Evolutionary conservation across 768 basidiomycete species (phyloP).

Genomic region (Pleurotus tuoliensis): DNA sequence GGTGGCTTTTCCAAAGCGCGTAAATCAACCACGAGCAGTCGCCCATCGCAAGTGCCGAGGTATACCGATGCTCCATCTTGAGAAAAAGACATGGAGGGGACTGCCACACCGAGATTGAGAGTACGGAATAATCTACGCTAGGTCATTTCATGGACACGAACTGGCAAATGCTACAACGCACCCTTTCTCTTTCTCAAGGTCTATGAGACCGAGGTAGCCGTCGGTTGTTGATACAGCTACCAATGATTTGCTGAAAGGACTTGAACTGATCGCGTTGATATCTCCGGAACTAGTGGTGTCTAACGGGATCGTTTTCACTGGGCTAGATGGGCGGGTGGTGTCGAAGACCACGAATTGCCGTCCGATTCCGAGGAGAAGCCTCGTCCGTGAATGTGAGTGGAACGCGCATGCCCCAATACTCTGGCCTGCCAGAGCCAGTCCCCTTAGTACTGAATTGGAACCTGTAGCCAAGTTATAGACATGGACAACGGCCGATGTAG

Average conservation of each 20-base stretch:
- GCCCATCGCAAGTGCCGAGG: conserved; percentile 61
- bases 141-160: not conserved
- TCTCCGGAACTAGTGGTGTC: conserved; percentile 30
- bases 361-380: conserved; percentile 52
- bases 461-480: conserved; percentile 57
- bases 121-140: conserved; percentile 52
- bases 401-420: conserved; percentile 51
- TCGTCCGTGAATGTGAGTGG: conserved; percentile 59
- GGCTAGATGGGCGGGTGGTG: conserved; percentile 50
- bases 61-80: conserved; percentile 66
- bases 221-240: conserved; percentile 52
- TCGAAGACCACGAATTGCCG: conserved; percentile 60
- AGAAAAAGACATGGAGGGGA: conserved; percentile 67
- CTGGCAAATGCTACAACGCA: conserved; percentile 24
- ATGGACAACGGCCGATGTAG: conserved; percentile 48
- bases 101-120: conserved; percentile 43
- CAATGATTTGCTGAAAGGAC: conserved; percentile 75
- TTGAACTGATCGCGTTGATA: conserved; percentile 56
- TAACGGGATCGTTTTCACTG: conserved; percentile 49
- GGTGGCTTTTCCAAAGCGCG: conserved; percentile 66
- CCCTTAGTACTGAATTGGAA: conserved; percentile 51
- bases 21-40: conserved; percentile 59
- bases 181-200: conserved; percentile 76
- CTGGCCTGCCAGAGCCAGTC: conserved; percentile 36
- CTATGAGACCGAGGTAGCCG: conserved; percentile 57